Conservation (phyloP, 352 stramenopile species). For the Halophytophthora batemanensis region DNA sequence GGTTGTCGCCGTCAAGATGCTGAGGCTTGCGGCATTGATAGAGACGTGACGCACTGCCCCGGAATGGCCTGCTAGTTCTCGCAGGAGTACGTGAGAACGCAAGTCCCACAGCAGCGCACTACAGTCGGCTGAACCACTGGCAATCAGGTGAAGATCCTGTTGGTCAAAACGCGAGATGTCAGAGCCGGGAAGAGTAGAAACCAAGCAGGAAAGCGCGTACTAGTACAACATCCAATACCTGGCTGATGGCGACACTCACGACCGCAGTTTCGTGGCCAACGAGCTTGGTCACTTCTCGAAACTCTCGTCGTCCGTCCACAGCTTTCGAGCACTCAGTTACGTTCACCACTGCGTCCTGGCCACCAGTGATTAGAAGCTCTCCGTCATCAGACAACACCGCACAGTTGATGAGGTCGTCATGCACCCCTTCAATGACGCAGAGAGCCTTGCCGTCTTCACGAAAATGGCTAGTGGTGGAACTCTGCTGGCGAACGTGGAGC, state of each 20-base stretch:
- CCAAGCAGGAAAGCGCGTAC: not conserved
- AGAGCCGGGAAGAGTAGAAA: not conserved
- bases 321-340: constrained; percentile 64
- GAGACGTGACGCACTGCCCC: constrained; percentile 46
- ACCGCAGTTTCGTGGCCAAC: constrained; percentile 66
- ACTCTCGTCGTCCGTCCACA: constrained; percentile 45
- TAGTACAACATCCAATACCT: constrained; percentile 25
- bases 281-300: constrained; percentile 67
- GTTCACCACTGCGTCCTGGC: constrained; percentile 69
- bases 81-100: constrained; percentile 48
- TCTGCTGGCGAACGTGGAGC: constrained; percentile 49
- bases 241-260: constrained; percentile 63
- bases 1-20: constrained; percentile 49
- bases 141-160: constrained; percentile 66
- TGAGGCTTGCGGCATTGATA: constrained; percentile 70
- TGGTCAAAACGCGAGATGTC: not conserved
- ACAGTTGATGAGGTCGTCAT: constrained; percentile 54
- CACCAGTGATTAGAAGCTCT: constrained; percentile 53
- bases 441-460: constrained; percentile 68
- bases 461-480: constrained; percentile 29
- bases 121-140: constrained; percentile 53
- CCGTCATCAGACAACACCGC: constrained; percentile 61
- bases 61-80: constrained; percentile 56
- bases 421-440: constrained; percentile 59
- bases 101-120: constrained; percentile 72